Conservation (phyloP, 805 yeast species). For the Wickerhamomyces ciferrii region DNA sequence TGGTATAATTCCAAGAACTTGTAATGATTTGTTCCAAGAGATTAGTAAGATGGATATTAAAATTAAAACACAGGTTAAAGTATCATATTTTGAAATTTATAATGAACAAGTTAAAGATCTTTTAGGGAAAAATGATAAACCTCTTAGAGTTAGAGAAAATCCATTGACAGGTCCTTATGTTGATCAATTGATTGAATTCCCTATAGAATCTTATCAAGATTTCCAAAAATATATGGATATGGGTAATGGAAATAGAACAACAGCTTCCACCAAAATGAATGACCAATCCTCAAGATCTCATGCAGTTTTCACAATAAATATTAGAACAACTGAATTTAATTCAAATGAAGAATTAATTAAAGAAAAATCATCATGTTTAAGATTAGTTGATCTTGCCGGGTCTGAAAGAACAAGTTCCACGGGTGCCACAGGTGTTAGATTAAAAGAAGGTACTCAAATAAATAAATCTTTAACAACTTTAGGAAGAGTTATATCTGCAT, state of each 20-base stretch:
- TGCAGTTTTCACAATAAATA: conserved; percentile 62
- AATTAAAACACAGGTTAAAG: conserved; percentile 35
- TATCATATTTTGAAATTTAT: conserved; percentile 71
- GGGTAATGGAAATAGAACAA: conserved; percentile 56
- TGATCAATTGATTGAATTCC: conserved; percentile 53
- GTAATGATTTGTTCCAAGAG: conserved; percentile 45
- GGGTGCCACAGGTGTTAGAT: conserved; percentile 54
- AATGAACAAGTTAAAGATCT: conserved; percentile 74
- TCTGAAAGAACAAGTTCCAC: conserved; percentile 67
- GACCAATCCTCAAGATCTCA: conserved; percentile 74
- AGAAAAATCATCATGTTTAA: conserved; percentile 52
- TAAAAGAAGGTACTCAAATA: conserved; percentile 72
- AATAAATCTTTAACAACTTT: conserved; percentile 74
- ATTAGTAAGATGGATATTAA: conserved; percentile 25
- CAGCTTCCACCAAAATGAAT: conserved; percentile 73
- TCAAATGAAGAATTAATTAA: conserved; percentile 34
- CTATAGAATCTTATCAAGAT: conserved; percentile 42
- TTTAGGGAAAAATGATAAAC: conserved; percentile 23
- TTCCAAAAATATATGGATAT: conserved; percentile 38
- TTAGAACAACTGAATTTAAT: conserved; percentile 51
- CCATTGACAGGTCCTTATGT: conserved; percentile 68
- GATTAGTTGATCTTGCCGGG: conserved; percentile 79
- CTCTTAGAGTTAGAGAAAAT: conserved; percentile 52
- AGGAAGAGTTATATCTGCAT: conserved; percentile 58
- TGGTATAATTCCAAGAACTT: conserved; percentile 64